Percentiles rank a stretch among this genome's conserved stretches.
Evolutionary conservation across 2,329 filamentous ascomycete species (phyloP).

Genomic region (Curvularia spicifera): DNA sequence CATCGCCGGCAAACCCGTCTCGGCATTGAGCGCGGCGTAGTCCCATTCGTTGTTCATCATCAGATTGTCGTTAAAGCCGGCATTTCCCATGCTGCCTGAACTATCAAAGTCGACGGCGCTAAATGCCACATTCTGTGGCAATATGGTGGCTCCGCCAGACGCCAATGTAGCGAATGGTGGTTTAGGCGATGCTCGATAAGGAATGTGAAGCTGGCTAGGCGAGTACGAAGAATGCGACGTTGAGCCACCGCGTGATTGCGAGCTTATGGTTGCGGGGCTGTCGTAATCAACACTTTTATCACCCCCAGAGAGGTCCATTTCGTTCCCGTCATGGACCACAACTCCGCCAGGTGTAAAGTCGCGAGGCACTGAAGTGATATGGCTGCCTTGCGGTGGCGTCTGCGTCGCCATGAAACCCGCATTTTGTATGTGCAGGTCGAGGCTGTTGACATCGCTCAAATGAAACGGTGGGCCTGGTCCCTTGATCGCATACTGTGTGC

Average conservation of each 20-base stretch:
- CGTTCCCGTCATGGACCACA: conserved; percentile 31
- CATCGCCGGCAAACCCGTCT: conserved; percentile 43
- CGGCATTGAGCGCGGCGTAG: conserved; percentile 29
- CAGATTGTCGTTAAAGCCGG: conserved; percentile 28
- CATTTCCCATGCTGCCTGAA: conserved; percentile 16
- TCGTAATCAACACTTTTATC: conserved; percentile 38
- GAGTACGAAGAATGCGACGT: conserved; percentile 48
- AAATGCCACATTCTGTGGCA: conserved; percentile 10
- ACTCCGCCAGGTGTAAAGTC: conserved; percentile 18
- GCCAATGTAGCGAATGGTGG: conserved; percentile 6
- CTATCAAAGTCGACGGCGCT: conserved; percentile 14
- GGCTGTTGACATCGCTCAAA: conserved; percentile 24
- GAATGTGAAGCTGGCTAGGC: conserved; percentile 35
- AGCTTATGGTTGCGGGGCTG: conserved; percentile 45
- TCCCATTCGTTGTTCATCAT: conserved; percentile 45
- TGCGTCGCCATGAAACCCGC: conserved; percentile 20
- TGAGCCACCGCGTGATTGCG: conserved; percentile 40
- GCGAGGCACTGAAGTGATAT: conserved; percentile 6
- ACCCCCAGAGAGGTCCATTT: conserved; percentile 47
- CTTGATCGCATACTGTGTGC: conserved; percentile 21
- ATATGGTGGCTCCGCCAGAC: conserved; percentile 9
- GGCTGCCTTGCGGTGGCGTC: conserved; percentile 1
- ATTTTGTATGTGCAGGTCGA: conserved; percentile 34
- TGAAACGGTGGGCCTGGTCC: conserved; percentile 35
- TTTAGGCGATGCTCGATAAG: conserved; percentile 42